Evolutionary conservation across 768 basidiomycete species (phyloP), one percentile per base, ranked within the genome.

Genomic region (Thelephora ganbajun): DNA sequence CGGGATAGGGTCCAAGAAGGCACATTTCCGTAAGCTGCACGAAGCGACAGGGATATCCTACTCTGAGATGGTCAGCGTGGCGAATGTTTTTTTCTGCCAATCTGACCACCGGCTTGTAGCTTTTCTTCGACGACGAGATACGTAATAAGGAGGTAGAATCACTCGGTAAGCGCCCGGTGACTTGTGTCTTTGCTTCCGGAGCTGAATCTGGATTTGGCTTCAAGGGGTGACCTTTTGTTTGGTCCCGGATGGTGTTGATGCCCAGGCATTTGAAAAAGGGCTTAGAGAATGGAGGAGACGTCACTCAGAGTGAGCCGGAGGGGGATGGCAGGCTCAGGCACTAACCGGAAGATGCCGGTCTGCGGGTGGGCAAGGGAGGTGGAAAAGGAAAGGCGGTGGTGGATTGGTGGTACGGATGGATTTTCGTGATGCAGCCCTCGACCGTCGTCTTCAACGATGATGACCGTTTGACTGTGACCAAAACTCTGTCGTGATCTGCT

Each of bases 151-250:
- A 73, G 49, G 69, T 70, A 11, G 71, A 74, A 56, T 61, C 54
- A 7, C 56, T 64, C 2, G 64, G 64, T 61, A 34, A 7, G 49
- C 49, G 35, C 35, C 50, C 22, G 36, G 44, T 22, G 26, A 35
- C 35, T 30, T n/a, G 7, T 22, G 19, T 12, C 12, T 13, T 14
- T 3, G 11, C 18, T 13, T 20, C 14, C 22, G 4, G 9, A 33
- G 30, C 36, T 39, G 11, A 46, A 18, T 14, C 46, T 53, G 19
- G 45, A 36, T n/a, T 22, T 36, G 33, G 34, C 35, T 39, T 11
- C 19, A 53, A 79, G 88, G 91, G 2, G 87, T 93, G 2, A 89
- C 85, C 0, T 91, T 94, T 63, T 67, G 74, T 47, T 73, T 83
- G n/a, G 83, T 87, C 4, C 62, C 66, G 2, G 60, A 68, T 18